These are phyloP conservation scores for Arctium minus DNA, from an alignment of 129 eudicot genomes.

Conservation along the genomic window DNA sequence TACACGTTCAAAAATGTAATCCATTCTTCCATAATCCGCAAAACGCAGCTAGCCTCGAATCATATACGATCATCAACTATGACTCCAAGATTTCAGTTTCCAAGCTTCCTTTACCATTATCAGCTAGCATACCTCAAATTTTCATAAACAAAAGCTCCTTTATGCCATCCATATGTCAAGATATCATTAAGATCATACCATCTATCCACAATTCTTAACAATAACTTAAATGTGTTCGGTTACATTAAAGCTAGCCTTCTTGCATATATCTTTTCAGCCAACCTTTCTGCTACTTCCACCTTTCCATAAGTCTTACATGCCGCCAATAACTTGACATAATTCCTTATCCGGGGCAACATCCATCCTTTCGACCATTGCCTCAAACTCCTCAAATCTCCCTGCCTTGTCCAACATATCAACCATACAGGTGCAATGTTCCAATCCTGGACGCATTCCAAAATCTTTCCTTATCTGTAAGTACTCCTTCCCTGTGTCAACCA, in stretches of 20 bases:
- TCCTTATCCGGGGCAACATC: constrained; percentile 39
- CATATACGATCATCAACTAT: background rate
- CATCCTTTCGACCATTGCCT: constrained; percentile 23
- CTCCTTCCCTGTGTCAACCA: constrained; percentile 45
- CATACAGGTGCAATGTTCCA: constrained; percentile 69
- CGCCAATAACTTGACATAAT: constrained; percentile 38
- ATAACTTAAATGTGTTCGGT: background rate
- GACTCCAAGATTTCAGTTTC: background rate
- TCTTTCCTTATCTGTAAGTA: constrained; percentile 43
- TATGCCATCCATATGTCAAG: background rate
- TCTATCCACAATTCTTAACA: background rate
- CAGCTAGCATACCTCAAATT: background rate
- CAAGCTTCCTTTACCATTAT: background rate
- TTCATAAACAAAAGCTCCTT: too few relatives aligned
- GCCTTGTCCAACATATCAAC: constrained; percentile 64
- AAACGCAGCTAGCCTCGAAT: background rate
- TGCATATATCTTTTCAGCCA: constrained; percentile 39
- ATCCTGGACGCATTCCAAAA: constrained; percentile 29
- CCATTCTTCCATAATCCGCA: background rate
- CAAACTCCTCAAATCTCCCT: constrained; percentile 44
- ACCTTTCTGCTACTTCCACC: constrained; percentile 47
- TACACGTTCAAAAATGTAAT: too few relatives aligned
- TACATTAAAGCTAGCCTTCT: constrained; percentile 4
- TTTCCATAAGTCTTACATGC: constrained; percentile 48
- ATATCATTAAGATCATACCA: background rate